Base-by-base conservation (phyloP, 305 asterid species). In the Ilex paraguariensis region DNA sequence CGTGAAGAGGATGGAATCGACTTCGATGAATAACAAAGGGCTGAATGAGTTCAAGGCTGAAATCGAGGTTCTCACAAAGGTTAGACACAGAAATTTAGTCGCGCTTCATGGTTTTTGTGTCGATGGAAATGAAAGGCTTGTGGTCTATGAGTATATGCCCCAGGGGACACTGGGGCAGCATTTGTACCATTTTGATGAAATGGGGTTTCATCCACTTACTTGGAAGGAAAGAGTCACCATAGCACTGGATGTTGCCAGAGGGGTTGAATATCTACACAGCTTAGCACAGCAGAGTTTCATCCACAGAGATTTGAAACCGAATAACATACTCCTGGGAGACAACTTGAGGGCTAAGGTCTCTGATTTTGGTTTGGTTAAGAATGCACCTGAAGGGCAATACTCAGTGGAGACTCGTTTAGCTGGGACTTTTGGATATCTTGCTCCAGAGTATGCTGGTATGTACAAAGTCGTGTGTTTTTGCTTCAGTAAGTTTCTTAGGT, bases 351-450 rank as follows among this genome's bases (percentile, higher is more conserved):
- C 96, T 9, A 92, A 92, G 74, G 98, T 92, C 66, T 71, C 96
- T 0, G 98, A 92, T 82, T 92, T 92, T 53, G 98, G 98, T 28
- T 63, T 92, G 81, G 98, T 89, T 50, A 84, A 77, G 61, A 69
- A 79, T 7, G 89, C 96, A 4, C 91, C 91, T 2, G 87, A 79
- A 31, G 85, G 88, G 2, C 77, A 73, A 39, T 56, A 67, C 55
- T 89, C 98, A 0, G 48, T 89, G 6, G 91, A 83, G 66, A 87
- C 98, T 2, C 70, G 77, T 54, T 71, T 89, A 31, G 98, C 98
- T 0, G 98, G 98, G 66, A 92, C 98, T 4, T 92, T 89, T 15
- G 98, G 98, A 13, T 92, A 89, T 78, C 93, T 92, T 69, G 98
- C 98, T 46, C 98, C 98, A 0, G 98, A 92, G 62, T 92, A 92